These are phyloP conservation scores for Ziziphus jujuba DNA, from an alignment of 306 rosid genomes.

Conservation along the genomic window DNA sequence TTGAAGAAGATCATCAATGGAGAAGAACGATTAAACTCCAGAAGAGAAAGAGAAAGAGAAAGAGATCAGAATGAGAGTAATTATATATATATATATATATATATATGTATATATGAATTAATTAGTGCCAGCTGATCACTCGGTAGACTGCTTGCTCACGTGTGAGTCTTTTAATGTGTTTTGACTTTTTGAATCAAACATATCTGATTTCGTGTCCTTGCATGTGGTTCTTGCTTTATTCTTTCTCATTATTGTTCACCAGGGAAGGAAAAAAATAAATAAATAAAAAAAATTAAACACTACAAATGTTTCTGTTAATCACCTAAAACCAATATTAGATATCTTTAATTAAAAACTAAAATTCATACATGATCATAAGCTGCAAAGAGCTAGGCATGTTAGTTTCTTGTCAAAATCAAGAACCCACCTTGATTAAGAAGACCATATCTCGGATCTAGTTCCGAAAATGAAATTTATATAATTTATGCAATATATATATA, in stretches of 20 bases:
- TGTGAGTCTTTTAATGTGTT: constrained; percentile 74
- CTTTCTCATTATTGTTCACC: background rate
- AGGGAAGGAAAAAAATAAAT: background rate
- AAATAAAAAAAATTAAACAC: too few species aligned
- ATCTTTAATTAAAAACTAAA: too few species aligned
- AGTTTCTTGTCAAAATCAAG: constrained; percentile 58
- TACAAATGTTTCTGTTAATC: constrained; percentile 30
- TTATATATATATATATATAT: too few species aligned
- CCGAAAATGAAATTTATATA: constrained; percentile 20
- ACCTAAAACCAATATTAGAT: constrained; percentile 1
- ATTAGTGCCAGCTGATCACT: constrained; percentile 30
- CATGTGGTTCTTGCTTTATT: constrained; percentile 72
- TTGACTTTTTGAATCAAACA: constrained; percentile 67
- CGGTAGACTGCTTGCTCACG: constrained; percentile 52
- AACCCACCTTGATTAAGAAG: constrained; percentile 34
- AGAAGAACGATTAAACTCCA: constrained; percentile 5
- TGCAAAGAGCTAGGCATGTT: constrained; percentile 34
- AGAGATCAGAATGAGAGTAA: background rate
- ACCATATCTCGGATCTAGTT: constrained; percentile 33
- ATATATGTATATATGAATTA: background rate
- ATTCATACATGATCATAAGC: background rate
- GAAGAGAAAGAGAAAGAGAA: constrained; percentile 7
- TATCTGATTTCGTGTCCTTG: constrained; percentile 49
- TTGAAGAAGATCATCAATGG: constrained; percentile 15
- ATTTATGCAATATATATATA: background rate